Evolutionary conservation across 2,329 filamentous ascomycete species (phyloP).

Genomic region (Teratosphaeria zuluensis): DNA sequence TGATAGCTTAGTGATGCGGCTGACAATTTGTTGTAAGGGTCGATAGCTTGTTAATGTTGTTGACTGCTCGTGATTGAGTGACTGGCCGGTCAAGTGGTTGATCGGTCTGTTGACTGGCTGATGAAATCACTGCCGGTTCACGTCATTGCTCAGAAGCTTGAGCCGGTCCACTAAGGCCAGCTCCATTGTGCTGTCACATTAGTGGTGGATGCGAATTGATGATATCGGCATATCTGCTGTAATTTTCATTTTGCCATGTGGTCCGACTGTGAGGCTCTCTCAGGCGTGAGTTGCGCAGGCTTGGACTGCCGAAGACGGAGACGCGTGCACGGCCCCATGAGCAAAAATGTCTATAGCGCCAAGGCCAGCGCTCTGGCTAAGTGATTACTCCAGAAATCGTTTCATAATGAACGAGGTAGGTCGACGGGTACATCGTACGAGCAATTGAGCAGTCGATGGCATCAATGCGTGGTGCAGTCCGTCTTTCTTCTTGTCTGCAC

Average conservation of each 20-base stretch:
- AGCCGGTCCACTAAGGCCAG: too few relatives aligned
- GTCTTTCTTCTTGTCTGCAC: not conserved
- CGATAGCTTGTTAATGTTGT: too few relatives aligned
- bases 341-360: not conserved
- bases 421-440: not conserved
- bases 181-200: too few relatives aligned
- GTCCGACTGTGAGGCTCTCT: not conserved
- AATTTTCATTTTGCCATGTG: not conserved
- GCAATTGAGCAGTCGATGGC: not conserved
- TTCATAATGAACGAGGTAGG: constrained; percentile 25
- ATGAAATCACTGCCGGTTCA: too few relatives aligned
- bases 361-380: not conserved
- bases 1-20: too few relatives aligned
- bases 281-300: not conserved
- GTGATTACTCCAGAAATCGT: not conserved
- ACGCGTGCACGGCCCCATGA: not conserved
- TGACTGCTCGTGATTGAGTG: too few relatives aligned
- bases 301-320: not conserved
- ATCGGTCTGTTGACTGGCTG: too few relatives aligned
- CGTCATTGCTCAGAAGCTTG: too few relatives aligned
- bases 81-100: too few relatives aligned
- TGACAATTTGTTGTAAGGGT: too few relatives aligned
- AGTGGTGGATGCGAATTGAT: too few relatives aligned
- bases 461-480: not conserved
- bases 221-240: too few relatives aligned